A percentile compares a stretch with the other conserved stretches of the same genome.
phyloP scores from a whole-genome alignment of 139 green algal genomes.

The Tetradesmus lagerheimii region DNA sequence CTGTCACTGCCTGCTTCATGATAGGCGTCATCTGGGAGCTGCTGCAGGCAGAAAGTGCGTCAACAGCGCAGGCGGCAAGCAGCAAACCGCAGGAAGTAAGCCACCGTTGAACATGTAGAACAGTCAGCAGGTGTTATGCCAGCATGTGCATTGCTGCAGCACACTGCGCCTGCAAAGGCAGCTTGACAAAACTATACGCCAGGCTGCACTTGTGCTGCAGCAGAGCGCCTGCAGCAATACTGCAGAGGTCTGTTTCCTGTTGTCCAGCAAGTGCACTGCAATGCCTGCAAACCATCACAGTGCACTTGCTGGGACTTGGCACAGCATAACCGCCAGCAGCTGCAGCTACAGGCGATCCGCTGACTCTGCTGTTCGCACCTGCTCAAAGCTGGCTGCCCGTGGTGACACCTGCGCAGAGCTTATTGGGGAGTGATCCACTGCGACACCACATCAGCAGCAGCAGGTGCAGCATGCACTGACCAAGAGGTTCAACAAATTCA shows the following conservation, averaged over 20 bases:
- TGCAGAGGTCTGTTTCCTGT: not conserved
- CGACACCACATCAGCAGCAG: not conserved
- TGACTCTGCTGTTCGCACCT: not conserved
- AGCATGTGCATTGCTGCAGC: too few species aligned
- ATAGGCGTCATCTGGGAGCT: conserved; percentile 1
- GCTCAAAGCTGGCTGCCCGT: conserved; percentile 26
- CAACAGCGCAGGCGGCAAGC: not conserved
- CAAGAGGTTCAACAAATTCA: too few species aligned
- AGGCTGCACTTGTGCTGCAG: not conserved
- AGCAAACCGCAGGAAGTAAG: not conserved
- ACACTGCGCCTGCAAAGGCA: too few species aligned
- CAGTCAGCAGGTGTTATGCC: too few species aligned
- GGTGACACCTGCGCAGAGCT: conserved; percentile 15
- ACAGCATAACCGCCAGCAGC: not conserved
- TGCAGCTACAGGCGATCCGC: not conserved
- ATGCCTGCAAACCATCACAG: too few species aligned
- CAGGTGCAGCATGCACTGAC: not conserved
- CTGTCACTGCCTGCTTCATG: conserved; percentile 1
- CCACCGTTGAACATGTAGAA: too few species aligned
- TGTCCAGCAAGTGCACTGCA: not conserved
- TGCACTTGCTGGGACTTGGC: too few species aligned
- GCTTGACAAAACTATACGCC: not conserved
- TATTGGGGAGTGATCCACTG: conserved; percentile 7
- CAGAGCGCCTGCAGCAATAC: not conserved
- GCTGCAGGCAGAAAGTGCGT: not conserved